Conservation (phyloP, 2,329 filamentous ascomycete genomes). For the Aureobasidium sp. region DNA sequence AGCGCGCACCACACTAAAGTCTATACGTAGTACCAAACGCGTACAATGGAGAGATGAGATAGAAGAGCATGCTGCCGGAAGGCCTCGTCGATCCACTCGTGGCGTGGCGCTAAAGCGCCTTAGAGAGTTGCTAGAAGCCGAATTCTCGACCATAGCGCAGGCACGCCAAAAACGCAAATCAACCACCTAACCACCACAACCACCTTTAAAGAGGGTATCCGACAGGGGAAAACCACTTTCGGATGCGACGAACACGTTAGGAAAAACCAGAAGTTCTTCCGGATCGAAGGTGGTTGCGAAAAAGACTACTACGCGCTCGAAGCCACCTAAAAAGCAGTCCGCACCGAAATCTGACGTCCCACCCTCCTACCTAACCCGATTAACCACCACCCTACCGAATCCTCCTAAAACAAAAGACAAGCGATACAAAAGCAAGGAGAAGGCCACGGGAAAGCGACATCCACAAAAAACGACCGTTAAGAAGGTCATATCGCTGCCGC, state of each 20-base stretch:
- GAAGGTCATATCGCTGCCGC: background rate
- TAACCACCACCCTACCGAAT: background rate
- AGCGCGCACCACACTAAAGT: too few relatives aligned
- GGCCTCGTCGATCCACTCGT: too few relatives aligned
- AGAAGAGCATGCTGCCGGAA: too few relatives aligned
- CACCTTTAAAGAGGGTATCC: background rate
- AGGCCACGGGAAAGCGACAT: background rate
- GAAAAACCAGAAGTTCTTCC: background rate
- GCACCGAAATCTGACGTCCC: background rate
- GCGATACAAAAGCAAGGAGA: background rate
- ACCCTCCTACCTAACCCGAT: background rate
- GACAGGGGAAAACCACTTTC: background rate
- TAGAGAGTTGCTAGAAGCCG: background rate
- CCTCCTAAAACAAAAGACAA: background rate
- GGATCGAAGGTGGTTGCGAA: background rate
- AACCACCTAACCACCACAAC: background rate
- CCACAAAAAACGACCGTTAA: background rate
- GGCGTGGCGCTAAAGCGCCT: background rate
- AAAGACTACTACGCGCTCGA: background rate
- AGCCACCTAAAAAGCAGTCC: background rate
- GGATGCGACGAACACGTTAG: background rate
- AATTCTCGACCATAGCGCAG: background rate
- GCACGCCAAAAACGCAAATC: background rate
- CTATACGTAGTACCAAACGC: too few relatives aligned
- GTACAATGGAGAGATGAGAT: too few relatives aligned